Base-by-base conservation (phyloP, 164 flowering plant species). In the Magnolia officinalis region DNA sequence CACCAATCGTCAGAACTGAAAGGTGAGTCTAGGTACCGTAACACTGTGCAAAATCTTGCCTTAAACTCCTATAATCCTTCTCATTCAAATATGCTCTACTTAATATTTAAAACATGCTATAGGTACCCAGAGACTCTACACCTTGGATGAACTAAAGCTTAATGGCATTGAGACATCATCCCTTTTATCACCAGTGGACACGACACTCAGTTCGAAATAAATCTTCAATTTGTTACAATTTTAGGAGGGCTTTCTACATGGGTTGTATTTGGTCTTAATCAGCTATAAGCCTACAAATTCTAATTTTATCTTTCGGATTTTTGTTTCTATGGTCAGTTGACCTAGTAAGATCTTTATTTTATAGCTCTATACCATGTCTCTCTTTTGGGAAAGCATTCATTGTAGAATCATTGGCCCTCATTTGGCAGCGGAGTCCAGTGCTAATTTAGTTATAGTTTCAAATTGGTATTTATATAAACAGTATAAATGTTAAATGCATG, bases 61-160 rank as follows among this genome's bases (percentile, higher is more conserved):
- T 55, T 55, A 11, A 55, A 19, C 61, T 52, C 59, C 59, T 55
- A 11, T 1, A 13, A 55, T 16, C 10, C 18, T 11, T 55, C 61
- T 55, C 61, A 55, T 11, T 7, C 61, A 55, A 55, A 55, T 55
- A 16, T 55, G 61, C 18, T 55, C 45, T 10, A 55, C 61, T 11
- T 9, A 16, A 9, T 2, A 6, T 10, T 10, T 55, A 8, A 55
- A 55, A 45, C 10, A 49, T 49, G 26, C 2, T 49, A 21, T 85
- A 95, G 99, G 82, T 95, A 65, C 96, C 0, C 96, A 90, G 67
- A 88, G 96, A 76, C 90, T 91, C 6, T 95, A 93, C 82, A 86
- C 90, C n/a, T 85, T 92, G 83, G 96, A 93, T 82, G 98, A 95
- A 78, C 81, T 95, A 65, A 92, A 89, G 84, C 79, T 93, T 79